Evolutionary conservation across 805 yeast species (phyloP), one percentile per base, ranked within the genome.

Genomic region (Teunomyces pallodes): DNA sequence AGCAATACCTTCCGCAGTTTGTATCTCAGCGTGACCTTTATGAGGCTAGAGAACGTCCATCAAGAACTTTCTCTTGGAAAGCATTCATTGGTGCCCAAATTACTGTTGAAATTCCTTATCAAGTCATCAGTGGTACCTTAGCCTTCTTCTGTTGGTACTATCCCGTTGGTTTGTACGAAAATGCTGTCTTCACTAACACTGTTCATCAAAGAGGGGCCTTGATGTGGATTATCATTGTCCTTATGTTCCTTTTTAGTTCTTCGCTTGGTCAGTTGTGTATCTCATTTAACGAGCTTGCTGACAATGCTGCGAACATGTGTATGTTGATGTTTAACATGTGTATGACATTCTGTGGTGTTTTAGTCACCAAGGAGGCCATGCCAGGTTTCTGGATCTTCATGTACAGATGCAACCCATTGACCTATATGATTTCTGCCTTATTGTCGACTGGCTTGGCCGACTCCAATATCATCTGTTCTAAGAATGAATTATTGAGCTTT

Each of bases 31-130:
- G 90, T 67, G 79, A 79, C 54, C 64, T 84, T 38, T 85, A 83
- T 58, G 90, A 85, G 61, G 86, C 80, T 28, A 79, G 90, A 62
- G 90, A 85, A 59, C 74, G 87, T 48, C 87, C 88, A n/a, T 80
- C 89, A 1, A 82, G 81, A 63, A 81, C 89, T 0, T 85, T 83
- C 57, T 71, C 83, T 3, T 85, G 91, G 90, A 51, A 65, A 43
- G 78, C 84, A 0, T 85, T 85, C 53, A 72, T 85, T 48, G 42
- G 74, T n/a, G 80, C 88, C 8, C 88, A 84, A 59, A 72, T 84
- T 30, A 64, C 82, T 24, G 83, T 79, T 38, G 91, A 86, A 58
- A 64, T 83, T 36, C 90, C 90, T 35, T 84, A 82, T 82, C 80
- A 82, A 54, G 50, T 80, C 17, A 45, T 80, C 7, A 69, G 77